Base-by-base conservation (phyloP, 1,139 yeast genomes). In the Yamadazyma atmosphaerica region DNA sequence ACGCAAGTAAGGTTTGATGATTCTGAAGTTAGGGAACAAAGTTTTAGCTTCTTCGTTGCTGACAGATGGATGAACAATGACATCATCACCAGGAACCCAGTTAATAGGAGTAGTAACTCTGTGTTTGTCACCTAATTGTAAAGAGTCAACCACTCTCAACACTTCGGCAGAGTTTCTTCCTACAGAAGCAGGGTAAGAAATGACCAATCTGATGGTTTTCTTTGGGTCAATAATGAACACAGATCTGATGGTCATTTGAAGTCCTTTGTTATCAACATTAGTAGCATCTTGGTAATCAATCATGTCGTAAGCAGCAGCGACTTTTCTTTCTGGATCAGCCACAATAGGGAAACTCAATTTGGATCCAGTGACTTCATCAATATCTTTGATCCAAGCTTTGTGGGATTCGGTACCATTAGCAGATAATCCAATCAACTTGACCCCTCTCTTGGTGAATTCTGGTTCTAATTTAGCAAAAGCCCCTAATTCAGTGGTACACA, bases 81-180 rank as follows among this genome's bases (percentile, higher is more conserved):
- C 96, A 58, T 88, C 95, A 48, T 85, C 79, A 52, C 96, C 96
- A 38, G 73, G 78, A 44, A 72, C 72, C 83, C 83, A 78, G 67
- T 79, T 78, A 54, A 82, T 81, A 42, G 95, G 95, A 37, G 96
- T 87, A 46, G 86, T 92, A 51, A 87, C 75, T 51, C 94, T 88
- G 65, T 79, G 73, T 58, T 76, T 72, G 65, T 88, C 96, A 49
- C 86, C 80, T 51, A 80, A 69, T 70, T 88, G 96, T 61, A 88
- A 73, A 37, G 96, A 85, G 61, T 87, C 95, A 46, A 88, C 70
- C 33, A 83, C 94, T 67, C 96, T 82, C 61, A 88, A 74, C 35
- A 88, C 88, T 68, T 88, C 96, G 39, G 83, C 75, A 41, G 95
- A 76, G 79, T 88, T 88, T 74, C 96, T 82, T 60, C 96, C 96